Conservation (phyloP, 2,329 filamentous ascomycete species). For the Harringtonia aguacate region DNA sequence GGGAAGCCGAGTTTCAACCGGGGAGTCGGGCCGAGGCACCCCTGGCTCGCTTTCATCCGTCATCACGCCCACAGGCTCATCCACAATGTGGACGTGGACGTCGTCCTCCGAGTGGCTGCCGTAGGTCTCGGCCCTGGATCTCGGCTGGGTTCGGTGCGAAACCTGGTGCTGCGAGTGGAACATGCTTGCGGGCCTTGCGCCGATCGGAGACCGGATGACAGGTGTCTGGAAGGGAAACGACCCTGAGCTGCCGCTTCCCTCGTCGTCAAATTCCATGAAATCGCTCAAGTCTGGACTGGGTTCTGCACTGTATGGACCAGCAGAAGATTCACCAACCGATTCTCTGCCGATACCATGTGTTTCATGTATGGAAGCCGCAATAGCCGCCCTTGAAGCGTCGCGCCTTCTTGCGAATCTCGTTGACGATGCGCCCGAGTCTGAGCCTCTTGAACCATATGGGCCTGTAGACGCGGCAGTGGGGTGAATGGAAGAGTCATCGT, state of each 20-base stretch:
- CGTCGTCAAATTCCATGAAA: slow-evolving; percentile 16
- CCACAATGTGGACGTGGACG: slow-evolving; percentile 2
- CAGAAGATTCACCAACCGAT: background rate
- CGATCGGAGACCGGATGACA: slow-evolving; percentile 6
- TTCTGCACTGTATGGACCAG: slow-evolving; percentile 10
- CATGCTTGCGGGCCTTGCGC: background rate
- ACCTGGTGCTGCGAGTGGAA: background rate
- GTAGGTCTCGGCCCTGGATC: background rate
- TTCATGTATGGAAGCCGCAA: too few species aligned
- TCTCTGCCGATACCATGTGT: background rate
- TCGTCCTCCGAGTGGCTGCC: background rate
- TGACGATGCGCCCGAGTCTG: background rate
- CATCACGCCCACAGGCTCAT: background rate
- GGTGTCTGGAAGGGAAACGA: slow-evolving; percentile 9
- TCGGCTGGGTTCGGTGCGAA: background rate
- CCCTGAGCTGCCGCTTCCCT: slow-evolving; percentile 8
- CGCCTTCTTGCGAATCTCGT: background rate
- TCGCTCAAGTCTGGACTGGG: slow-evolving; percentile 17
- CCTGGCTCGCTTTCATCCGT: slow-evolving; percentile 3
- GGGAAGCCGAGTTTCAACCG: slow-evolving; percentile 13
- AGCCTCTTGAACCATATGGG: background rate
- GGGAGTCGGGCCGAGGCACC: slow-evolving; percentile 21
- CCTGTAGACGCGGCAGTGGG: background rate
- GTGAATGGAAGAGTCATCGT: slow-evolving; percentile 6
- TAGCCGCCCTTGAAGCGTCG: too few species aligned